These are phyloP conservation scores for Saitozyma sp. DNA, from an alignment of 768 basidiomycete species.

Conservation along the genomic window DNA sequence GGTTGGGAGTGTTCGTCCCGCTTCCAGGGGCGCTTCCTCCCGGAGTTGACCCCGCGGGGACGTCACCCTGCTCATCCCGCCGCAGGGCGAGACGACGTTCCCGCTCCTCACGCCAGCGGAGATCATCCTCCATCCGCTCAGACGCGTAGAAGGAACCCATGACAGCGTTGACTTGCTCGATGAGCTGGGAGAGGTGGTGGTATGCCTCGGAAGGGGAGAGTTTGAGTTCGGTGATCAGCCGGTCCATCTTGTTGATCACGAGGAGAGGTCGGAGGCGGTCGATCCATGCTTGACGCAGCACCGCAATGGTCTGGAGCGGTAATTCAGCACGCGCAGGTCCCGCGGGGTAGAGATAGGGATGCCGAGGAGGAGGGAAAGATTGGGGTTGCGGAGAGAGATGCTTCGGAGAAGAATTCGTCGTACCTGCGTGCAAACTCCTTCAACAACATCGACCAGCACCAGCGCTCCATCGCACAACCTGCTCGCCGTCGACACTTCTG, in stretches of 20 bases:
- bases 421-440: slow-evolving; percentile 97
- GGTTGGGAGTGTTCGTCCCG: not conserved
- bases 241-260: slow-evolving; percentile 95
- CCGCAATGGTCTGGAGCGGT: slow-evolving; percentile 76
- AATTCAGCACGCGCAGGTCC: slow-evolving; percentile 6
- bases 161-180: slow-evolving; percentile 96
- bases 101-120: slow-evolving; percentile 88
- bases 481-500: slow-evolving; percentile 92
- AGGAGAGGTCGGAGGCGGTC: slow-evolving; percentile 86
- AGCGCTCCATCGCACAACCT: slow-evolving; percentile 92
- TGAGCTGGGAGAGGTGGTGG: slow-evolving; percentile 85
- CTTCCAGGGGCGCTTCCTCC: not conserved
- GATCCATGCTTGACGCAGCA: slow-evolving; percentile 90
- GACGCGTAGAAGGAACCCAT: slow-evolving; percentile 96
- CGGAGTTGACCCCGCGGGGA: slow-evolving; percentile 1
- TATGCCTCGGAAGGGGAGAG: slow-evolving; percentile 88
- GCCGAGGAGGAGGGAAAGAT: not conserved
- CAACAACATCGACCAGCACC: slow-evolving; percentile 92
- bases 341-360: not conserved
- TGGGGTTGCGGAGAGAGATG: not conserved
- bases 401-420: slow-evolving; percentile 33
- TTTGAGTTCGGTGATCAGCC: slow-evolving; percentile 88
- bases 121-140: slow-evolving; percentile 94
- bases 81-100: slow-evolving; percentile 73
- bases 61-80: slow-evolving; percentile 60